Evolutionary conservation across 768 basidiomycete genomes (phyloP), one percentile per base, ranked within the genome.

Genomic region (Pisolithus marmoratus): DNA sequence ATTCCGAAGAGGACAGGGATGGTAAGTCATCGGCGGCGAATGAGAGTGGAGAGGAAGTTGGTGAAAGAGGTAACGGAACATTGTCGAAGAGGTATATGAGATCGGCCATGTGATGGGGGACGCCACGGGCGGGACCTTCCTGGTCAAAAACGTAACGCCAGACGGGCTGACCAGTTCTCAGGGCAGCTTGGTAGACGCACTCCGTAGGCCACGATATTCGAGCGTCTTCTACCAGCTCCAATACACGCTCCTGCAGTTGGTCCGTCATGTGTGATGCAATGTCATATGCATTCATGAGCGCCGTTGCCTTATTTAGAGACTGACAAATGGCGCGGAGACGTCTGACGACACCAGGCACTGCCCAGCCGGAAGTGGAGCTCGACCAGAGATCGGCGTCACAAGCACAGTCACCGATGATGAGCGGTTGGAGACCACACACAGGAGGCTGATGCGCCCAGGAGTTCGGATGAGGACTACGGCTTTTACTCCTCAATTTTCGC

Each of bases 61-160:
- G 71, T 26, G 67, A 63, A 11, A 72, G 66, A 19, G 82, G 80
- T 1, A 83, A 70, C 8, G 84, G 82, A 27, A 83, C 77, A 55
- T 81, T 89, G 69, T 87, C 87, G 66, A 90, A 90, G 46, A 90
- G 75, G 64, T 90, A 90, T 51, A 87, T 75, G 41, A 90, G 68
- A 63, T 90, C 88, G 1, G 81, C 80, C 1, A 77, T 81, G 61
- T 89, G 84, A 60, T 87, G 87, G 2, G 86, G 80, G 19, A 80
- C 64, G 14, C 81, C 80, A 44, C 80, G 74, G 22, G 76, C 71
- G 8, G 87, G 84, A 1, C 84, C 80, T 59, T 87, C 88, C 69
- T 90, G 88, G 66, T 90, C 88, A 62, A 90, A 90, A 17, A 87
- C 81, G 58, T 87, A 90, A 52, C 88, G 76, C 82, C 83, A 90